Percentiles rank a stretch among this genome's conserved stretches.
phyloP scores from a whole-genome alignment of 441 rosid genomes.

The Gossypium davidsonii region DNA sequence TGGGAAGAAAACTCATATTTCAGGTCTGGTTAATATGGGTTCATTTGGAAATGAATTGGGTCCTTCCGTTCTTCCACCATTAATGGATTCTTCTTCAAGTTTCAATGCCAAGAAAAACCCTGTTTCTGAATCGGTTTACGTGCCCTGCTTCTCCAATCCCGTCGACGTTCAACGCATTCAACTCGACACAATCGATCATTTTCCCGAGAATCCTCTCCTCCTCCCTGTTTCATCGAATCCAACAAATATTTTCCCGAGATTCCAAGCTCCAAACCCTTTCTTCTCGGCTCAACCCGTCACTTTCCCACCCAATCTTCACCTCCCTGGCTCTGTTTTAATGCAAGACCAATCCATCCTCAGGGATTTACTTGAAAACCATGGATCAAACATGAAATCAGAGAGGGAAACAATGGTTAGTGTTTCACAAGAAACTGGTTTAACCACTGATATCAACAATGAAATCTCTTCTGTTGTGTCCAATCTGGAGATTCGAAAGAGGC shows the following conservation, averaged over 20 bases:
- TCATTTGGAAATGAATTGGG: constrained; percentile 38
- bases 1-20: constrained; percentile 62
- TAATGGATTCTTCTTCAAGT: constrained; percentile 57
- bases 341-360: constrained; percentile 46
- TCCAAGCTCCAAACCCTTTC: constrained; percentile 30
- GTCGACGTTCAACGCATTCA: constrained; percentile 30
- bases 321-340: constrained; percentile 25
- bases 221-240: constrained; percentile 20
- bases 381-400: constrained; percentile 37
- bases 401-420: constrained; percentile 30
- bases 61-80: constrained; percentile 48
- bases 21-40: constrained; percentile 37
- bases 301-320: constrained; percentile 24
- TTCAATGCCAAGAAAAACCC: constrained; percentile 30
- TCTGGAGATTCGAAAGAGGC: constrained; percentile 37
- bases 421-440: constrained; percentile 45
- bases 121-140: constrained; percentile 41
- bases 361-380: constrained; percentile 39
- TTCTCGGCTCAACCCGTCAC: constrained; percentile 29
- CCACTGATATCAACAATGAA: constrained; percentile 37
- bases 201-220: constrained; percentile 8
- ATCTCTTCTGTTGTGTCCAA: constrained; percentile 42
- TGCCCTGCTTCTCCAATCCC: constrained; percentile 99
- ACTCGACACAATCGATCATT: constrained; percentile 16
- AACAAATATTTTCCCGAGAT: constrained; percentile 24